Conservation (phyloP, 345 rosid species). For the Litchi chinensis region DNA sequence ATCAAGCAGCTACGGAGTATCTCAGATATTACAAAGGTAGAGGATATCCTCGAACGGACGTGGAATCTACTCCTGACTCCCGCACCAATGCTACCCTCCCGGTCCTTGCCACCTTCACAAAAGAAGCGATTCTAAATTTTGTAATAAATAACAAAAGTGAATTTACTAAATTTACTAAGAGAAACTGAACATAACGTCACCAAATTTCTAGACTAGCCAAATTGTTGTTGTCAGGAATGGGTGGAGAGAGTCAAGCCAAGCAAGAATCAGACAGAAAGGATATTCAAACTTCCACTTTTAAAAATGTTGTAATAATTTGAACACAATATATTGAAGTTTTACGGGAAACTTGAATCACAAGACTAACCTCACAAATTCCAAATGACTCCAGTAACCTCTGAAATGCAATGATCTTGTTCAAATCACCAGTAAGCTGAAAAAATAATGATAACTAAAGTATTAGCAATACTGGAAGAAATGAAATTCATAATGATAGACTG, state of each 20-base stretch:
- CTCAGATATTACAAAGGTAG: conserved; percentile 47
- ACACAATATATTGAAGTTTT: neutral
- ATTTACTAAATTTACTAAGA: too few species aligned
- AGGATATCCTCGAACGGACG: conserved; percentile 61
- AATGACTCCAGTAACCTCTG: conserved; percentile 58
- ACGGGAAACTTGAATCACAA: neutral
- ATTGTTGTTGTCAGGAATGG: neutral
- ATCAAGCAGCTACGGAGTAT: neutral
- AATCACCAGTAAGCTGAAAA: conserved; percentile 65
- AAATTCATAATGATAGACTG: neutral
- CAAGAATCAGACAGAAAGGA: neutral
- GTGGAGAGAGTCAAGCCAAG: neutral
- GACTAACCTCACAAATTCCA: conserved; percentile 71
- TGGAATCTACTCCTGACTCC: conserved; percentile 77
- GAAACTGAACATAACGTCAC: neutral
- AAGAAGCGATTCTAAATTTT: neutral
- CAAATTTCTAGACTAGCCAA: neutral
- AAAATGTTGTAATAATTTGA: neutral
- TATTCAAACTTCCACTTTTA: neutral
- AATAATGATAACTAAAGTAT: conserved; percentile 1
- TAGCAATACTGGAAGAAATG: neutral
- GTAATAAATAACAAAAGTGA: neutral
- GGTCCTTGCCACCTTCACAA: conserved; percentile 69
- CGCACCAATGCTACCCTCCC: conserved; percentile 75
- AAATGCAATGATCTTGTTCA: conserved; percentile 65